A percentile compares a stretch with the other conserved stretches of the same genome.
Evolutionary conservation across 2,329 filamentous ascomycete genomes (phyloP).

Genomic region (Fusarium miscanthi): DNA sequence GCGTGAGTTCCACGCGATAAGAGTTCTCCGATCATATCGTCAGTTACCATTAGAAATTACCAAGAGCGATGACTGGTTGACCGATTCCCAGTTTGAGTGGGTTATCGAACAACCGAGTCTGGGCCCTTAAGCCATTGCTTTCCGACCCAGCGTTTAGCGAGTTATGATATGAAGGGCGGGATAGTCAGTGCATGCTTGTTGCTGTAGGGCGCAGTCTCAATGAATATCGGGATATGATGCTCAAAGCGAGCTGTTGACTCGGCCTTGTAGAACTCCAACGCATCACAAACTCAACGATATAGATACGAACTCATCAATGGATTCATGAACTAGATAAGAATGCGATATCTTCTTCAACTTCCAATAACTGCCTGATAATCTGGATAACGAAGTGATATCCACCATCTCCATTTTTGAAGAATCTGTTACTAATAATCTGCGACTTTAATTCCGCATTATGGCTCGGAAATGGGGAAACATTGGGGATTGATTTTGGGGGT

Average conservation of each 20-base stretch:
- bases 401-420: no score
- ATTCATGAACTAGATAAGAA: rapidly evolving
- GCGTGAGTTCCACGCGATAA: not conserved
- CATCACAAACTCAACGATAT: not conserved
- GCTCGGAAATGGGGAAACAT: not conserved
- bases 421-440: not conserved
- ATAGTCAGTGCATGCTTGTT: not conserved
- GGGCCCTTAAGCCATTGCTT: not conserved
- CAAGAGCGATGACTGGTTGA: not conserved
- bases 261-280: no score
- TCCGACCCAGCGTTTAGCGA: not conserved
- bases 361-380: rapidly evolving
- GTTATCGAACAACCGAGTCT: not conserved
- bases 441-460: not conserved
- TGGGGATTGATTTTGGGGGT: no score
- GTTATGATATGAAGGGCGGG: not conserved
- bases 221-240: not conserved
- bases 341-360: not conserved
- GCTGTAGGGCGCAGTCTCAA: not conserved
- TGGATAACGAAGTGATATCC: not conserved
- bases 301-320: not conserved
- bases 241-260: not conserved
- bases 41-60: not conserved
- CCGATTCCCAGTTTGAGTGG: not conserved
- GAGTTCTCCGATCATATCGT: not conserved